Evolutionary conservation across 2,329 filamentous ascomycete genomes (phyloP).

Genomic region (Cladophialophora immunda): DNA sequence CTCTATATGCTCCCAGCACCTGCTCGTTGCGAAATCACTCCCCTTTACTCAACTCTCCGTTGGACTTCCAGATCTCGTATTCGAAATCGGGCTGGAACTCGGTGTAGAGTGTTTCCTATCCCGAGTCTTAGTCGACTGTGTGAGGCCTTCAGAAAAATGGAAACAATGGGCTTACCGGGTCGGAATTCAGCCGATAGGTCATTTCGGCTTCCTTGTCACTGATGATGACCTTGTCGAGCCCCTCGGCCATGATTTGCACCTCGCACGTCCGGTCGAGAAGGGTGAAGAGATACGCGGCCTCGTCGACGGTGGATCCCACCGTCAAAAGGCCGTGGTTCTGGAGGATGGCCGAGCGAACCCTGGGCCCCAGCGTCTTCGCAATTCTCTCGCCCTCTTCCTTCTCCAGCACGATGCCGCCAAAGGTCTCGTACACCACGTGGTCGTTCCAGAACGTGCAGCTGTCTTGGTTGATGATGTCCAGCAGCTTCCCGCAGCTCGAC

Average conservation of each 20-base stretch:
- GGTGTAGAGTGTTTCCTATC: slow-evolving; percentile 36
- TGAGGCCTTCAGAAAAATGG: neutral
- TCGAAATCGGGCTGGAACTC: slow-evolving; percentile 43
- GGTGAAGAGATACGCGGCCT: slow-evolving; percentile 75
- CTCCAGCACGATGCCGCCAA: slow-evolving; percentile 69
- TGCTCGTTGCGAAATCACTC: too few relatives aligned
- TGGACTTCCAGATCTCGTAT: too few relatives aligned
- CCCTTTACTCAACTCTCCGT: too few relatives aligned
- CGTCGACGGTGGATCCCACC: slow-evolving; percentile 75
- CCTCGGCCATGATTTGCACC: slow-evolving; percentile 72
- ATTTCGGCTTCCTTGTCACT: slow-evolving; percentile 51
- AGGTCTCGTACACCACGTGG: slow-evolving; percentile 71
- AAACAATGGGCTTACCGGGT: slow-evolving; percentile 28
- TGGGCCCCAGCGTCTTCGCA: slow-evolving; percentile 66
- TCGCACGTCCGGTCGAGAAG: slow-evolving; percentile 73
- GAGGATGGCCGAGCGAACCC: slow-evolving; percentile 69
- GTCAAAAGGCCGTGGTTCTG: slow-evolving; percentile 77
- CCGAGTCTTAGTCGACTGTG: neutral
- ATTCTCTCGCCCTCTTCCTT: slow-evolving; percentile 72
- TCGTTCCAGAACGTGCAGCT: too few relatives aligned
- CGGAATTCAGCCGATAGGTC: slow-evolving; percentile 40
- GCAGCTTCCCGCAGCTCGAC: too few relatives aligned
- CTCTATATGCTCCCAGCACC: too few relatives aligned
- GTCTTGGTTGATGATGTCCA: too few relatives aligned
- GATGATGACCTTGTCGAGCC: slow-evolving; percentile 61